phyloP scores from a whole-genome alignment of 2,329 filamentous ascomycete species.

The Penicillium aurantiogriseum region DNA sequence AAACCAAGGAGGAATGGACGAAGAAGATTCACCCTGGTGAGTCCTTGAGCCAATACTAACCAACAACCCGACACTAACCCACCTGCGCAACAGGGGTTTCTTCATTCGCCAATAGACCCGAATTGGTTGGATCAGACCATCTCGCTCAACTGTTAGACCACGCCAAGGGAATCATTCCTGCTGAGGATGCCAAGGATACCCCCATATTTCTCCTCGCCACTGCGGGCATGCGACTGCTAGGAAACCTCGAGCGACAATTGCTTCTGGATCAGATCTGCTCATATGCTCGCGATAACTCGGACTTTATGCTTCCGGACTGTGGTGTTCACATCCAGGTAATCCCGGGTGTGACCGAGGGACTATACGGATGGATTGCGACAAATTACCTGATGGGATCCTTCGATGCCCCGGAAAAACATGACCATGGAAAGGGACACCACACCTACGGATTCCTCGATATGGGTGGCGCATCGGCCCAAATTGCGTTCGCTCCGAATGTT shows the following conservation, averaged over 20 bases:
- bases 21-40: conserved; percentile 89
- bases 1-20: conserved; percentile 82
- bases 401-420: conserved; percentile 69
- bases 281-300: conserved; percentile 72
- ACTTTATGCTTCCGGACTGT: conserved; percentile 88
- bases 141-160: conserved; percentile 76
- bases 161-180: conserved; percentile 74
- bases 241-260: conserved; percentile 66
- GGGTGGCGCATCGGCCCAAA: conserved; percentile 96
- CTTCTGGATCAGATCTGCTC: conserved; percentile 77
- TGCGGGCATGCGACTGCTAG: conserved; percentile 86
- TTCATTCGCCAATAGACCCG: conserved; percentile 75
- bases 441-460: conserved; percentile 98
- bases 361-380: conserved; percentile 96
- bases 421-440: conserved; percentile 82
- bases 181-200: conserved; percentile 73
- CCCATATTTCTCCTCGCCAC: conserved; percentile 95
- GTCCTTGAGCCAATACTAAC: conserved; percentile 1
- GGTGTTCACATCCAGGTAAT: conserved; percentile 88
- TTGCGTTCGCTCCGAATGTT: conserved; percentile 91
- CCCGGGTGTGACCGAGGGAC: conserved; percentile 86
- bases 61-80: conserved; percentile 6
- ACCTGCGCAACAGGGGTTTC: conserved; percentile 63
- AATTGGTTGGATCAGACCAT: conserved; percentile 76
- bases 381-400: conserved; percentile 95